Base-by-base conservation (phyloP, 805 yeast species). In the Candida awuae region DNA sequence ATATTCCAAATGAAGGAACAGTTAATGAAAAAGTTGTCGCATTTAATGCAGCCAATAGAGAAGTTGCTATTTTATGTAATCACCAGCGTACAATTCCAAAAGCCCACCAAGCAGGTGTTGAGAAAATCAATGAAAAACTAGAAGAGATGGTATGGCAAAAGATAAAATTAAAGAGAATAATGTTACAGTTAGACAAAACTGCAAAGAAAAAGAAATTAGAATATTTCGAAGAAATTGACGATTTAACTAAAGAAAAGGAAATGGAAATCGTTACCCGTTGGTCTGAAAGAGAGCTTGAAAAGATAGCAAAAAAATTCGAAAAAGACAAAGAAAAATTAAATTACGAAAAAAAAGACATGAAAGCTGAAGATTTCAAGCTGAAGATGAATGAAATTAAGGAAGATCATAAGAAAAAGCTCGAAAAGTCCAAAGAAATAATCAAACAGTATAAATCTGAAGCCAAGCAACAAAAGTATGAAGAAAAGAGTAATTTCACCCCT, bases 31-130 rank as follows among this genome's bases (percentile, higher is more conserved):
- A 86, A 52, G 79, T 88, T 37, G 79, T 88, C 41, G 78, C 75
- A 45, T 88, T 81, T 62, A 88, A 90, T 61, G 96, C 96, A 16
- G 97, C 97, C 1, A 88, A 88, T 58, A 75, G 97, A 61, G 82
- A 90, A 3, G 97, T 88, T 43, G 97, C 97, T 6, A 86, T 88
- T 44, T 66, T 88, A 52, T 88, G 97, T 82, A 88, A 88, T 69
- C 97, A 88, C 72, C 97, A 88, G 70, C 79, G 96, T 61, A 77
- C 95, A 15, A 87, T 88, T 8, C 74, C 87, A 35, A 90, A 88
- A 56, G 75, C 76, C 4, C 97, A 90, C 55, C 94, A 83, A 34
- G 73, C 75, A 18, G 70, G 87, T 6, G 85, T 90, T 44, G 84
- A 77, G 48, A 85, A 81, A 56, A 86, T 86, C 32, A 74, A 67